Percentiles rank a stretch among this genome's conserved stretches.
Conservation (phyloP, 768 basidiomycete genomes). For the Austroboletus eburneus region DNA sequence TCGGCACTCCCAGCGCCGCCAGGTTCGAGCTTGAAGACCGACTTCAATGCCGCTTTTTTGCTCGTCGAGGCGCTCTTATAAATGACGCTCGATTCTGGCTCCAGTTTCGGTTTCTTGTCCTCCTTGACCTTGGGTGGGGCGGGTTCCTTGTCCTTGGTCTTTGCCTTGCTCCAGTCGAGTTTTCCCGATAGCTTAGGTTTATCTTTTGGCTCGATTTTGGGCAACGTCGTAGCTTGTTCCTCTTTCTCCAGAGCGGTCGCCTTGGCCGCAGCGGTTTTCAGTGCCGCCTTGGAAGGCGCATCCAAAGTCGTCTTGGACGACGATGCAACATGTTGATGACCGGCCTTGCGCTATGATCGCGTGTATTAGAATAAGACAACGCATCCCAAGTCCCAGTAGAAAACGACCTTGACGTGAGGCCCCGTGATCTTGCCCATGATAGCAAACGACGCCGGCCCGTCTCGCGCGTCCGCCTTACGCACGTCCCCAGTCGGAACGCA, state of each 20-base stretch:
- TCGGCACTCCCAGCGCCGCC: not conserved
- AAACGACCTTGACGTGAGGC: conserved; percentile 48
- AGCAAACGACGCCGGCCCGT: conserved; percentile 10
- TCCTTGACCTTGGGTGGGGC: conserved; percentile 8
- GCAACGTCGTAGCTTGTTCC: conserved; percentile 13
- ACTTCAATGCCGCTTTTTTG: not conserved
- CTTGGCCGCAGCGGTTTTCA: conserved; percentile 8
- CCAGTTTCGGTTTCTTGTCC: conserved; percentile 18
- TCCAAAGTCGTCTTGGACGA: conserved; percentile 44
- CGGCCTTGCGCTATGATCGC: conserved; percentile 15
- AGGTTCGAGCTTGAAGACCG: not conserved
- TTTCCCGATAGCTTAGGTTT: conserved; percentile 42
- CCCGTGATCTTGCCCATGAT: conserved; percentile 44
- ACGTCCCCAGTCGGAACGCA: conserved; percentile 33
- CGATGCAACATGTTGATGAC: conserved; percentile 25
- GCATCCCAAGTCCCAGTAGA: too few relatives aligned
- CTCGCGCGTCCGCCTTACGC: conserved; percentile 29
- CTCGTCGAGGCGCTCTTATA: not conserved
- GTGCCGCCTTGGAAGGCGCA: conserved; percentile 13
- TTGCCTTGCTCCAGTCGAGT: conserved; percentile 61
- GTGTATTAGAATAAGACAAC: too few relatives aligned
- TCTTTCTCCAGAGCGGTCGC: conserved; percentile 11
- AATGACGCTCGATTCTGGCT: not conserved
- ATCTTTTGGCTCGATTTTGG: conserved; percentile 20
- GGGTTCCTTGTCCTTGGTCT: conserved; percentile 36